Conservation (phyloP, 192 early-diverging fungal species). For the Lunasporangiospora selenospora region DNA sequence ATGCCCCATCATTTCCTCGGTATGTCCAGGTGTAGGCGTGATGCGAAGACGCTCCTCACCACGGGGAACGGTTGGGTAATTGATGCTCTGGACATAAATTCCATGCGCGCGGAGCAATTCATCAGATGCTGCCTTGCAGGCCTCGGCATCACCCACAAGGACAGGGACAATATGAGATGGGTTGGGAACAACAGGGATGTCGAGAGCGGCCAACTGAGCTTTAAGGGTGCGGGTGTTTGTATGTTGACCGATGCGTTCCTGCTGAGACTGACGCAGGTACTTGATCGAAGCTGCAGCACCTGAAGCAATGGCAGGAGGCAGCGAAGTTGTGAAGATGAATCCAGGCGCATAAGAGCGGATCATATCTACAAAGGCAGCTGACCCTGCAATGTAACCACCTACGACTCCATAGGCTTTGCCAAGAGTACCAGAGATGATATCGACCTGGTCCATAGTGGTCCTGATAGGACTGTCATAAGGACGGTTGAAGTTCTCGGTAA, state of each 20-base stretch:
- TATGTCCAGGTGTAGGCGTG: slow-evolving; percentile 97
- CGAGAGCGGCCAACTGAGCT: slow-evolving; percentile 74
- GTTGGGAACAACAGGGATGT: slow-evolving; percentile 98
- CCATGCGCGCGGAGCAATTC: slow-evolving; percentile 87
- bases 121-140: slow-evolving; percentile 92
- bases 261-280: slow-evolving; percentile 85
- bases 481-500: slow-evolving; percentile 65
- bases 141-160: slow-evolving; percentile 95
- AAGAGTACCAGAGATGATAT: slow-evolving; percentile 96
- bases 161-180: slow-evolving; percentile 99
- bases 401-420: slow-evolving; percentile 98
- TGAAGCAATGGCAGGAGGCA: slow-evolving; percentile 91
- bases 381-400: slow-evolving; percentile 95
- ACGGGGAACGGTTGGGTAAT: slow-evolving; percentile 94
- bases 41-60: slow-evolving; percentile 98
- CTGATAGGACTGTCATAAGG: slow-evolving; percentile 52
- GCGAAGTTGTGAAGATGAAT: slow-evolving; percentile 99
- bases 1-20: slow-evolving; percentile 76
- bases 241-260: slow-evolving; percentile 93
- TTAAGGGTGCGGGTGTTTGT: slow-evolving; percentile 92
- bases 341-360: slow-evolving; percentile 97
- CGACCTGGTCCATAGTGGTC: slow-evolving; percentile 83
- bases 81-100: slow-evolving; percentile 99
- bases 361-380: slow-evolving; percentile 90
- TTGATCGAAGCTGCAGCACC: slow-evolving; percentile 93